These are phyloP conservation scores for Ichthyophthirius multifiliis DNA, from an alignment of 169 alveolate species.

Conservation along the genomic window DNA sequence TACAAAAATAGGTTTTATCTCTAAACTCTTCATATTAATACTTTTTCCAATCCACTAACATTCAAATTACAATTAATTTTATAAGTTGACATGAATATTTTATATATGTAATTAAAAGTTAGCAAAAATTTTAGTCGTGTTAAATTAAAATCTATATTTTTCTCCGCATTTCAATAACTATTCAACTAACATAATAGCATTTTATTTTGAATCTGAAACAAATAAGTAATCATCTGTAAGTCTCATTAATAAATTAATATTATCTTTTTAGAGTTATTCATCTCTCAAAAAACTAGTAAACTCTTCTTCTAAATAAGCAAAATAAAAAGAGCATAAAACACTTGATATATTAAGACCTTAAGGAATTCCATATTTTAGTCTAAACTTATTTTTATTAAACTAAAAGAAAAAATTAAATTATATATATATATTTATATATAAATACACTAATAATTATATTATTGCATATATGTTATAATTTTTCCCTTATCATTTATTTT, in stretches of 20 bases:
- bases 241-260: constrained; percentile 9
- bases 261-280: neutral
- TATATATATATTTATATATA: neutral
- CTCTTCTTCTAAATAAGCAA: neutral
- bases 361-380: neutral
- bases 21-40: too few relatives aligned
- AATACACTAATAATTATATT: neutral
- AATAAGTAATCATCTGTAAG: constrained; percentile 11
- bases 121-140: neutral
- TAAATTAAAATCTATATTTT: neutral
- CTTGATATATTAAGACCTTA: constrained; percentile 8
- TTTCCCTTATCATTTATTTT: neutral
- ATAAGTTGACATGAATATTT: too few relatives aligned
- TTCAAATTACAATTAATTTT: neutral
- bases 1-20: too few relatives aligned
- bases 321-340: constrained; percentile 15
- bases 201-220: neutral
- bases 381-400: neutral
- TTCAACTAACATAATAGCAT: neutral
- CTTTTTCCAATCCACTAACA: constrained; percentile 12
- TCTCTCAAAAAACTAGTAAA: neutral
- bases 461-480: neutral
- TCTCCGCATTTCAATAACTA: neutral
- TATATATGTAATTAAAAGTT: neutral
- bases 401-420: neutral